A percentile compares a stretch with the other conserved stretches of the same genome.
These are phyloP conservation scores for Pleurotus giganteus DNA, from an alignment of 768 basidiomycete species.

Conservation along the genomic window DNA sequence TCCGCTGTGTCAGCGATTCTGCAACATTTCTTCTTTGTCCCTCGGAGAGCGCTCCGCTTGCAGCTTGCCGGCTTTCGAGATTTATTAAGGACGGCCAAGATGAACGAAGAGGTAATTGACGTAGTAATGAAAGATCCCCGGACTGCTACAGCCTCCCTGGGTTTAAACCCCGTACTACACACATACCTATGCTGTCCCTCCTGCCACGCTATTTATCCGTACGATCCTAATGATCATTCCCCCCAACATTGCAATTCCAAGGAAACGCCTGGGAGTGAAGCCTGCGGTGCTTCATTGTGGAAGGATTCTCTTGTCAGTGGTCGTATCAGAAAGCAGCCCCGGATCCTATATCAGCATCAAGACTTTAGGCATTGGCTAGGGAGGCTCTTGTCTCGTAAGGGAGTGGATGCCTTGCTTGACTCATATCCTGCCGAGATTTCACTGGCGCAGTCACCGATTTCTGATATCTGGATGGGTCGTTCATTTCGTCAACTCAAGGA, in stretches of 20 bases:
- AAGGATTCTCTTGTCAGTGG: constrained; percentile 6
- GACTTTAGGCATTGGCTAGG: background rate
- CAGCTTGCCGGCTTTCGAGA: constrained; percentile 19
- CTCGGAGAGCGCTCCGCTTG: constrained; percentile 16
- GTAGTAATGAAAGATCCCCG: constrained; percentile 22
- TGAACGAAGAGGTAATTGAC: background rate
- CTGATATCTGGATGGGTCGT: constrained; percentile 1
- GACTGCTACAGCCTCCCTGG: constrained; percentile 2
- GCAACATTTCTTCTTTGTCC: constrained; percentile 19
- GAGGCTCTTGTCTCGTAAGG: constrained; percentile 2
- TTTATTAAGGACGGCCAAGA: constrained; percentile 11
- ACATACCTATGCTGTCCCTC: constrained; percentile 20
- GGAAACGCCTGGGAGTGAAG: background rate
- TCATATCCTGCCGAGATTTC: background rate
- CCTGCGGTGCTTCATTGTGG: background rate
- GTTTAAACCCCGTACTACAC: constrained; percentile 21
- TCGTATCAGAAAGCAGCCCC: background rate
- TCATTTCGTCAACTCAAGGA: constrained; percentile 4
- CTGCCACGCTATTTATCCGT: constrained; percentile 21
- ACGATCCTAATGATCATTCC: constrained; percentile 7
- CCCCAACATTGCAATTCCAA: background rate
- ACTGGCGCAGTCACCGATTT: background rate
- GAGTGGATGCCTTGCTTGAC: background rate
- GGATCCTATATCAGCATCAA: background rate
- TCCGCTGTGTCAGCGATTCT: constrained; percentile 16